These are phyloP conservation scores for Mycena leptocephala DNA, from an alignment of 768 basidiomycete species.

Conservation along the genomic window DNA sequence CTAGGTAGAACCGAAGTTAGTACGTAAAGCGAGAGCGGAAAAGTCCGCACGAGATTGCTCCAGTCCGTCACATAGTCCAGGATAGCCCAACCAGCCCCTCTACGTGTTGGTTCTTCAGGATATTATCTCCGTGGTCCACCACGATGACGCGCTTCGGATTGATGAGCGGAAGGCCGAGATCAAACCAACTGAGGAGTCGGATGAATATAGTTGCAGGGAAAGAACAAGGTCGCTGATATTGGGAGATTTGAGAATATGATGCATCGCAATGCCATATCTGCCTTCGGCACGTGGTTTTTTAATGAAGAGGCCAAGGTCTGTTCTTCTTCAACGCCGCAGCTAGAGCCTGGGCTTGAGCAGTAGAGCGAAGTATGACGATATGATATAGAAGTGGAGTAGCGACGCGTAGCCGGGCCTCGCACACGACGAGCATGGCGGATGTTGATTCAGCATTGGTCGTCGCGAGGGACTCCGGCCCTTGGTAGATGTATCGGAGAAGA, in stretches of 20 bases:
- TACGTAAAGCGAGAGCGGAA: neutral
- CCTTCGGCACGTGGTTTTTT: conserved; percentile 21
- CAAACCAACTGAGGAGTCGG: neutral
- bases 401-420: conserved; percentile 18
- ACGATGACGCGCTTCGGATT: neutral
- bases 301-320: conserved; percentile 1
- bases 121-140: neutral
- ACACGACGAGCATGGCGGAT: neutral
- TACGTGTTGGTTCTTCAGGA: neutral
- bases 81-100: neutral
- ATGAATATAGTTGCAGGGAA: neutral
- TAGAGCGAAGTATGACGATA: conserved; percentile 1
- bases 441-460: neutral
- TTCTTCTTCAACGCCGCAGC: neutral
- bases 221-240: neutral
- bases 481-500: neutral
- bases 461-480: neutral
- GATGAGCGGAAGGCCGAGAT: neutral
- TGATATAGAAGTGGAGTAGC: conserved; percentile 9
- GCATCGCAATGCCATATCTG: neutral
- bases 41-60: neutral
- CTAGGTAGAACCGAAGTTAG: neutral
- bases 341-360: conserved; percentile 2
- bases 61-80: too few relatives aligned
- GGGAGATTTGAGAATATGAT: neutral